Percentiles rank a stretch among this genome's conserved stretches.
Evolutionary conservation across 495 filamentous ascomycete genomes (phyloP).

Genomic region (Penicillium arizonense): DNA sequence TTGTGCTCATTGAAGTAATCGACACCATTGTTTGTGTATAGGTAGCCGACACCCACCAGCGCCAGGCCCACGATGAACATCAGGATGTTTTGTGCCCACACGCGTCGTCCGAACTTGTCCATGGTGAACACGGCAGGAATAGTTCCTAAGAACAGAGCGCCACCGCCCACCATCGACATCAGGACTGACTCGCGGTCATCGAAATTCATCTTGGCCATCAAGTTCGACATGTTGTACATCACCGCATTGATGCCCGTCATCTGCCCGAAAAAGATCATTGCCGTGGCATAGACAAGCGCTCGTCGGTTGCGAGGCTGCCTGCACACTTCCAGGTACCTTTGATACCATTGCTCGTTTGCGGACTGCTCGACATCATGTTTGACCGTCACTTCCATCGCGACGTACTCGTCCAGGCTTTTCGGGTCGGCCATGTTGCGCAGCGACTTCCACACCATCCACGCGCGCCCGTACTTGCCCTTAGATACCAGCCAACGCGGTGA

Average conservation of each 20-base stretch:
- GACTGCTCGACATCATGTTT: conserved; percentile 44
- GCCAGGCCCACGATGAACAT: no score
- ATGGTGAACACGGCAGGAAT: conserved; percentile 60
- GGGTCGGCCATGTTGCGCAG: conserved; percentile 51
- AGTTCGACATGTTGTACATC: conserved; percentile 61
- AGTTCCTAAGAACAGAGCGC: conserved; percentile 53
- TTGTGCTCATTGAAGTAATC: no score
- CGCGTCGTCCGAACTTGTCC: conserved; percentile 53
- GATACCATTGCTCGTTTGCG: conserved; percentile 38
- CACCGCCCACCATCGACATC: conserved; percentile 64
- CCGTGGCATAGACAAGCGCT: conserved; percentile 59
- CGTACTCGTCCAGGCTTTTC: conserved; percentile 58
- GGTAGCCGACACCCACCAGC: no score
- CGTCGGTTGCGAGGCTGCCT: conserved; percentile 57
- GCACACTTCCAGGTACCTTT: conserved; percentile 60
- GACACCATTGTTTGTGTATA: no score
- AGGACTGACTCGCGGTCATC: conserved; percentile 49
- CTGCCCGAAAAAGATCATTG: conserved; percentile 62
- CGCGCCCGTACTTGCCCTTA: conserved; percentile 45
- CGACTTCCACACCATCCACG: conserved; percentile 59
- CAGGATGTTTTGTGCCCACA: no score
- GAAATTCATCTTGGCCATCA: conserved; percentile 59
- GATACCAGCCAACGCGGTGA: conserved; percentile 57
- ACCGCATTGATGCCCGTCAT: conserved; percentile 61
- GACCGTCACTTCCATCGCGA: conserved; percentile 58